A percentile compares a stretch with the other conserved stretches of the same genome.
phyloP scores from a whole-genome alignment of 1,284 basidiomycete genomes.

The Cryptococcus sp. region DNA sequence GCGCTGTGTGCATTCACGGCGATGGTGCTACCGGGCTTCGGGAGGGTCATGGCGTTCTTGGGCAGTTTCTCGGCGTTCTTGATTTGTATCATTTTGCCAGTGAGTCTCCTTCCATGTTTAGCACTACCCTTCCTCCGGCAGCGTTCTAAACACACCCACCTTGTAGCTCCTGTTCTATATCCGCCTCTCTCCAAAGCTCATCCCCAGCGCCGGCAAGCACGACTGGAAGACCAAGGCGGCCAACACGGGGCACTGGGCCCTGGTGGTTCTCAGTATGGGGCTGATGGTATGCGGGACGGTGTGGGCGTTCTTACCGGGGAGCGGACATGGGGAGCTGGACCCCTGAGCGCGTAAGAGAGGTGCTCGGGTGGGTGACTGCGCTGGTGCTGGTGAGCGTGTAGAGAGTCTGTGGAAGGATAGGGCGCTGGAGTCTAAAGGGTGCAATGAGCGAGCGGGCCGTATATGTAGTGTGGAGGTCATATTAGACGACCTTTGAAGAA shows the following conservation, averaged over 20 bases:
- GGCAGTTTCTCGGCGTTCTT: constrained; percentile 83
- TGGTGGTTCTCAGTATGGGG: constrained; percentile 59
- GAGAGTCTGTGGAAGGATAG: no score
- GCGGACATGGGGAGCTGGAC: constrained; percentile 26
- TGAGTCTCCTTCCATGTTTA: constrained; percentile 41
- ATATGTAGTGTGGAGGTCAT: no score
- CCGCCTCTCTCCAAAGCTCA: constrained; percentile 30
- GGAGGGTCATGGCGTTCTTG: constrained; percentile 83
- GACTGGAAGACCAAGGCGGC: neutral
- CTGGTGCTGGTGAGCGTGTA: no score
- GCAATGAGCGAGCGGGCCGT: no score
- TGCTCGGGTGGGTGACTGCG: no score
- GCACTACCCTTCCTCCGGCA: neutral
- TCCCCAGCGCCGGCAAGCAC: constrained; percentile 38
- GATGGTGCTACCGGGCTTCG: constrained; percentile 49
- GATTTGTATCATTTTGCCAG: constrained; percentile 75
- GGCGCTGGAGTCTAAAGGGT: no score
- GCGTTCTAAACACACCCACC: neutral
- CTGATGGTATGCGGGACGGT: constrained; percentile 78
- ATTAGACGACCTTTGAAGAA: no score
- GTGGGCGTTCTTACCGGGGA: constrained; percentile 59
- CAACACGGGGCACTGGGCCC: constrained; percentile 55
- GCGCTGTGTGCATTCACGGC: constrained; percentile 33
- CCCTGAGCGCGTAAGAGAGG: neutral
- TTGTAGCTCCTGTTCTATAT: constrained; percentile 43